These are phyloP conservation scores for Ceraceosorus guamensis DNA, from an alignment of 1,284 basidiomycete genomes.

Conservation along the genomic window DNA sequence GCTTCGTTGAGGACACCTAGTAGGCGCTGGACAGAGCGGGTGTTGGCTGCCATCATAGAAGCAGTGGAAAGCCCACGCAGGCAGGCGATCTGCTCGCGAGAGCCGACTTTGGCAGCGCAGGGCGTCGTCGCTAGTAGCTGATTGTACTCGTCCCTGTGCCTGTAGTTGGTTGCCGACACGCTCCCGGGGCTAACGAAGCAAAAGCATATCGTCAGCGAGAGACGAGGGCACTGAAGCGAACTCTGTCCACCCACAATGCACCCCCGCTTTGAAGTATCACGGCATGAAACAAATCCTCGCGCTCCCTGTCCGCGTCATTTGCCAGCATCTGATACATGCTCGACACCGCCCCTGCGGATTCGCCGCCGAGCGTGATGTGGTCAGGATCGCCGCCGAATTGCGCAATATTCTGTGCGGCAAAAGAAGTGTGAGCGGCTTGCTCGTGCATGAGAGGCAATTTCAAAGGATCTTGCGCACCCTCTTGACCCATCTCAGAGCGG, in stretches of 20 bases:
- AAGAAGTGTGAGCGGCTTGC: not conserved
- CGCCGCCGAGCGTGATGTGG: constrained; percentile 20
- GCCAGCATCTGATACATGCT: constrained; percentile 16
- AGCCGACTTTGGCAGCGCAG: constrained; percentile 16
- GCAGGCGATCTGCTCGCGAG: constrained; percentile 11
- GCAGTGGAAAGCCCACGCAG: not conserved
- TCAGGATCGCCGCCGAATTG: constrained; percentile 23
- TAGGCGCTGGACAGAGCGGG: not conserved
- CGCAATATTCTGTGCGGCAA: constrained; percentile 20
- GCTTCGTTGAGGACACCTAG: not conserved
- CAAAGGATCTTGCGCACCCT: not conserved
- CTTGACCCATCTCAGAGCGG: constrained; percentile 20
- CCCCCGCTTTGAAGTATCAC: constrained; percentile 27
- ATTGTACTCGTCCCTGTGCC: constrained; percentile 2
- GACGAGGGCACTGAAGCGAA: constrained; percentile 3
- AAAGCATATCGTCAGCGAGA: too few species aligned
- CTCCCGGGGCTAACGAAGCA: constrained; percentile 7
- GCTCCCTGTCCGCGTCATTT: constrained; percentile 14
- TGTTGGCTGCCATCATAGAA: constrained; percentile 4
- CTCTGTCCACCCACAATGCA: constrained; percentile 7
- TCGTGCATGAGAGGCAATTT: not conserved
- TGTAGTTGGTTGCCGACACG: constrained; percentile 10
- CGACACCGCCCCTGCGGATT: constrained; percentile 22
- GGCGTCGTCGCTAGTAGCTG: constrained; percentile 9
- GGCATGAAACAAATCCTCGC: constrained; percentile 18